phyloP scores from a whole-genome alignment of 495 filamentous ascomycete genomes.

The Cryomyces minteri region DNA sequence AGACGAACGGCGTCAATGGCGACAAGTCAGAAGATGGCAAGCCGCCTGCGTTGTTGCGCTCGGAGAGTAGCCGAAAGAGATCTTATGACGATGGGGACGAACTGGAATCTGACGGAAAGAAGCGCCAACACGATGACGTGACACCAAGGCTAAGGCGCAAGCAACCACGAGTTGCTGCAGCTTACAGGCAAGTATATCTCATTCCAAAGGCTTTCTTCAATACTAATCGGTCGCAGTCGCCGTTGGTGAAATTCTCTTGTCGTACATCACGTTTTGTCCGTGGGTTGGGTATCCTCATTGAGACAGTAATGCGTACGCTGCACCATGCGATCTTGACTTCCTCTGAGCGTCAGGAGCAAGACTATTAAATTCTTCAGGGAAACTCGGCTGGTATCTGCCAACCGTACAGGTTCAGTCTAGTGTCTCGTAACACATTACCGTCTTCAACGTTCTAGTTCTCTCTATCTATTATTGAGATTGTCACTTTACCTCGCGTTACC shows the following conservation, averaged over 20 bases:
- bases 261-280: too few relatives aligned
- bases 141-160: conserved; percentile 11
- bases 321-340: too few relatives aligned
- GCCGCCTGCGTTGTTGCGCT: conserved; percentile 4
- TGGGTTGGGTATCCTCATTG: too few relatives aligned
- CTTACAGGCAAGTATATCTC: conserved; percentile 9
- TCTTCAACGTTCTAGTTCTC: too few relatives aligned
- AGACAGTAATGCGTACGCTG: too few relatives aligned
- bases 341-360: too few relatives aligned
- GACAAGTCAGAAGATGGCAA: neutral
- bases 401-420: too few relatives aligned
- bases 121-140: conserved; percentile 12
- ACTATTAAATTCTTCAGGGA: too few relatives aligned
- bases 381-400: too few relatives aligned
- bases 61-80: conserved; percentile 14
- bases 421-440: too few relatives aligned
- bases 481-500: too few relatives aligned
- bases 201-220: neutral
- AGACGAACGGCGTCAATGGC: conserved; percentile 1
- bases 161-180: conserved; percentile 10
- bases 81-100: conserved; percentile 11
- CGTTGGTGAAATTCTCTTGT: neutral
- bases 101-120: conserved; percentile 9
- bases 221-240: conserved; percentile 1
- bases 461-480: too few relatives aligned